phyloP scores from a whole-genome alignment of 2,329 filamentous ascomycete species.

The Pyrenochaeta sp. region DNA sequence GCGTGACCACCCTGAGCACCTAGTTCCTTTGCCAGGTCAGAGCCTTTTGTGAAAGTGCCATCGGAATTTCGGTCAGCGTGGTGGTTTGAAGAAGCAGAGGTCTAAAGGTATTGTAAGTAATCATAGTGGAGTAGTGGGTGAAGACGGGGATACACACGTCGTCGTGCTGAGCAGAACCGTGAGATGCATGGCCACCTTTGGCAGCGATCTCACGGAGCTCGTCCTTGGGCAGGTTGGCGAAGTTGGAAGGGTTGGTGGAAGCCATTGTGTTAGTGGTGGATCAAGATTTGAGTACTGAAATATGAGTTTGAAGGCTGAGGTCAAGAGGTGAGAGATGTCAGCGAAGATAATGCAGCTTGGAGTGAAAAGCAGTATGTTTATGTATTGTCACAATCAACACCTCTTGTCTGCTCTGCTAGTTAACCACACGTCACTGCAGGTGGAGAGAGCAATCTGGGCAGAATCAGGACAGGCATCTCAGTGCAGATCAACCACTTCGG shows the following conservation, averaged over 20 bases:
- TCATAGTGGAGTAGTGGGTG: neutral
- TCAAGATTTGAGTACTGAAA: conserved; percentile 3
- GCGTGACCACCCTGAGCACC: conserved; percentile 40
- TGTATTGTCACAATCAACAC: conserved; percentile 9
- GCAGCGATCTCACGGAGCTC: conserved; percentile 59
- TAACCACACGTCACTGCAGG: conserved; percentile 26
- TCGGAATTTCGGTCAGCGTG: conserved; percentile 47
- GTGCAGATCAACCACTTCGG: conserved; percentile 13
- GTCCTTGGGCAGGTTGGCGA: conserved; percentile 61
- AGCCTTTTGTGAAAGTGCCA: conserved; percentile 51
- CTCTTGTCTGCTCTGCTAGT: conserved; percentile 18
- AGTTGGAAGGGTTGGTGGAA: conserved; percentile 60
- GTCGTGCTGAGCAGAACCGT: conserved; percentile 26
- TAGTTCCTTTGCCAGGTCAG: conserved; percentile 48
- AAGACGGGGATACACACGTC: neutral
- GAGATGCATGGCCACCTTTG: conserved; percentile 58
- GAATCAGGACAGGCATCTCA: conserved; percentile 1
- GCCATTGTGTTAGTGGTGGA: conserved; percentile 37
- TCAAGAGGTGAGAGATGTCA: neutral
- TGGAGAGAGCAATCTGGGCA: neutral
- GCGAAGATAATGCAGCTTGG: neutral
- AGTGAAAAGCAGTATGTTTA: conserved; percentile 16
- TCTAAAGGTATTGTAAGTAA: no score
- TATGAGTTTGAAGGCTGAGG: conserved; percentile 8
- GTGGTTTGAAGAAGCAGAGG: conserved; percentile 1